Conservation (phyloP, 176 grass and related monocot genomes). For the Poa annua region DNA sequence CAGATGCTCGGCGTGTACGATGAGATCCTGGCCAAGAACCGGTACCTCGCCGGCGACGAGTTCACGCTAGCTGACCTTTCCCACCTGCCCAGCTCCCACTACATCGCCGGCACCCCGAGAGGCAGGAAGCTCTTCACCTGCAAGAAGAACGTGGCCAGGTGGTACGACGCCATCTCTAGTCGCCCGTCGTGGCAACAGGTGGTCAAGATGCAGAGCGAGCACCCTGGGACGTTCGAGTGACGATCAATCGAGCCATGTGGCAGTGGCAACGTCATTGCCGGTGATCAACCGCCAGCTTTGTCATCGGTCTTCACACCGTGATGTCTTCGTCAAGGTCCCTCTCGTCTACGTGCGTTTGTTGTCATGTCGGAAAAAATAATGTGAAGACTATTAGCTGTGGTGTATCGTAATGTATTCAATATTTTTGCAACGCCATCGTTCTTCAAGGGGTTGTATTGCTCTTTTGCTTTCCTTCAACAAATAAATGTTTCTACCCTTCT, state of each 20-base stretch:
- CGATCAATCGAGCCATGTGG: neutral
- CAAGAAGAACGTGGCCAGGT: constrained; percentile 76
- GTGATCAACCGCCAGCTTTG: neutral
- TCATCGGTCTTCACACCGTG: constrained; percentile 43
- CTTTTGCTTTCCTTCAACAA: constrained; percentile 36
- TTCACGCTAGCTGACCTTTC: constrained; percentile 77
- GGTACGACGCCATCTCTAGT: constrained; percentile 59
- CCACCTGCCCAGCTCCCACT: constrained; percentile 80
- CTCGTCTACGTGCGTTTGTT: constrained; percentile 31
- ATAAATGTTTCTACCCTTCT: constrained; percentile 23
- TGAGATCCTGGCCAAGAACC: constrained; percentile 50
- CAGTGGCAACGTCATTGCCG: neutral
- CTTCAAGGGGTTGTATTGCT: constrained; percentile 6
- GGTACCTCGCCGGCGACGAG: constrained; percentile 56
- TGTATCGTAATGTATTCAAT: constrained; percentile 20
- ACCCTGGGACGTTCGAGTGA: constrained; percentile 64
- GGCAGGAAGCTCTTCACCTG: constrained; percentile 71
- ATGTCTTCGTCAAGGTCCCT: constrained; percentile 43
- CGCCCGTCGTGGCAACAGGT: constrained; percentile 69
- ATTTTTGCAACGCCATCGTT: neutral
- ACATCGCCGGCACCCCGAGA: constrained; percentile 54
- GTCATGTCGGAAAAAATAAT: constrained; percentile 46
- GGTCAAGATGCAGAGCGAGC: constrained; percentile 74
- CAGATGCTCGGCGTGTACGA: constrained; percentile 60
- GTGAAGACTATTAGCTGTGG: constrained; percentile 29